Evolutionary conservation across 805 yeast species (phyloP), one percentile per base, ranked within the genome.

Genomic region (Cyberlindnera maritima): DNA sequence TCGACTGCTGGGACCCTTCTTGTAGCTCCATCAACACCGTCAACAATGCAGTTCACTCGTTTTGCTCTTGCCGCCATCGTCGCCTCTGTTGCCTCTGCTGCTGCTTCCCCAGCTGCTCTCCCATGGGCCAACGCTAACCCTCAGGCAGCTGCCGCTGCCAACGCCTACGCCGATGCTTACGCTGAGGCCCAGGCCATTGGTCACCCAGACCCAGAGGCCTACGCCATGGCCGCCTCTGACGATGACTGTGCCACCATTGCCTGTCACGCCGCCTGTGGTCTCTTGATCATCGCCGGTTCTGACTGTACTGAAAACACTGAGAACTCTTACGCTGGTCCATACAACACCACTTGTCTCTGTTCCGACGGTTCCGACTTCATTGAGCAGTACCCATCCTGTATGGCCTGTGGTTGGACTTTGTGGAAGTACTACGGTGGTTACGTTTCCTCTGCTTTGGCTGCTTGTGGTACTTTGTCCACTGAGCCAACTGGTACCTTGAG

Each of bases 351-450:
- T 17, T 62, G 66, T 50, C 46, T 57, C 37, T 62, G 66, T 53
- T 49, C 46, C 17, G 43, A 39, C 12, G 61, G 43, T 19, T 44
- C 57, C 21, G 41, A 47, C 21, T 62, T 59, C 53, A 43, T 47
- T 41, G 32, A 19, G 6, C 49, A 53, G 38, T 60, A 60, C 38
- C 55, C 55, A 19, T 53, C 53, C 5, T 67, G 72, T 58, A 57
- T 67, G 47, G 66, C 60, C 28, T 67, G 72, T 58, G 72, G 71
- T 38, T 67, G 70, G 71, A 67, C 70, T 46, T 50, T 67, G 43
- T 67, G 66, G 67, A 49, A 57, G 28, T 63, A 66, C 54, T 67
- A 67, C 53, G 62, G 61, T 21, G 42, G 52, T 2, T 65, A 53
- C 55, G 58, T 67, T 38, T 44, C 58, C 6, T 50, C 57, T 15